Base-by-base conservation (phyloP, 169 alveolate genomes). In the Besnoitia besnoiti region DNA sequence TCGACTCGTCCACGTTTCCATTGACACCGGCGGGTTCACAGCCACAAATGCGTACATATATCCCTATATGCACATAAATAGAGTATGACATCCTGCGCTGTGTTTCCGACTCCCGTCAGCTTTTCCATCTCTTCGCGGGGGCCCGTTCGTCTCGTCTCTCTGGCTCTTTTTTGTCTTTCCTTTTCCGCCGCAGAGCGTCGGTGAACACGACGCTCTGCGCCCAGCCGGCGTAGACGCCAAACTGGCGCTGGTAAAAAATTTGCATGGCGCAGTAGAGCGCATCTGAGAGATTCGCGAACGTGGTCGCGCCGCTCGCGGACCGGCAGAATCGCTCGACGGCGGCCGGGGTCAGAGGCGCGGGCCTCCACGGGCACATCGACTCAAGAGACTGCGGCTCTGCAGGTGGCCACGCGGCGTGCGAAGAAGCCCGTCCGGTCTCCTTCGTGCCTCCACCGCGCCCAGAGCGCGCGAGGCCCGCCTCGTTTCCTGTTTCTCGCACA, bases 201-300 rank as follows among this genome's bases (percentile, higher is more conserved):
- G 62, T 44, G 85, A 87, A 87, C 39, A 61, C n/a, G 37, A 27
- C 40, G 73, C 84, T 37, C 85, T 87, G 91, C 37, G 91, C 91
- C 91, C 91, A 87, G 30, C 91, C 91, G 0, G 91, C 91, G 76
- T n/a, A 62, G 19, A 33, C 55, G 46, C 91, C 91, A 44, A 40
- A 62, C n/a, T 42, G 75, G 21, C 42, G 24, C 35, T 62, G 91
- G 35, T 87, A 40, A 62, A 61, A 87, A 24, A 30, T 33, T 39
- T 87, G 91, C 49, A 87, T 37, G 8, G 85, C 42, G 42, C 33
- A 12, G 85, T 87, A 62, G 33, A 87, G 55, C 4, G 55, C 77
- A 1, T 49, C 77, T 0, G 55, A 30, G n/a, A 46, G 14, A 40
- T 39, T 49, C 80, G 39, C 8, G 59, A 21, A 30, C 42, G 24